A percentile compares a stretch with the other conserved stretches of the same genome.
Evolutionary conservation across 768 basidiomycete genomes (phyloP).

Genomic region (Mrakia gelida): DNA sequence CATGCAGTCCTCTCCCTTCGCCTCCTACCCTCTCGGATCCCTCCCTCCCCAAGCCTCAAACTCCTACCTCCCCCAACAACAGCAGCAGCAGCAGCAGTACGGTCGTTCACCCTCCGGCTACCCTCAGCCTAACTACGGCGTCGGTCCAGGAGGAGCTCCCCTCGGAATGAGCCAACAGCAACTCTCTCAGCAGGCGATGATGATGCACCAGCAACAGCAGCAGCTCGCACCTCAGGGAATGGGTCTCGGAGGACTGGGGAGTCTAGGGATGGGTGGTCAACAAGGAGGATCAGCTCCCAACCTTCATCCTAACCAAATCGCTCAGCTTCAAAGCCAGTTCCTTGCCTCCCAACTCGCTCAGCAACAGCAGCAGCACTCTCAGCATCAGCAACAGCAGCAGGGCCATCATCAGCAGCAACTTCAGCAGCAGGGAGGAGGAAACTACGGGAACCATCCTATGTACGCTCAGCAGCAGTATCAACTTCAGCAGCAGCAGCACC

Average conservation of each 20-base stretch:
- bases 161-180: neutral
- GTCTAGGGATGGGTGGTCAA: neutral
- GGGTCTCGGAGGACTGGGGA: neutral
- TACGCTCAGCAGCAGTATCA: slow-evolving; percentile 5
- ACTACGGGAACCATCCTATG: slow-evolving; percentile 30
- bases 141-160: neutral
- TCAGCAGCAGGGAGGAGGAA: slow-evolving; percentile 24
- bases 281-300: neutral
- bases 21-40: slow-evolving; percentile 13
- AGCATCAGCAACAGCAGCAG: slow-evolving; percentile 11
- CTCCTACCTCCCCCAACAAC: slow-evolving; percentile 2
- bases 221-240: neutral
- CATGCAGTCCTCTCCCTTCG: slow-evolving; percentile 18
- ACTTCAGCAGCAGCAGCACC: slow-evolving; percentile 16
- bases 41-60: neutral
- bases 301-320: neutral
- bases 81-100: slow-evolving; percentile 11
- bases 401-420: slow-evolving; percentile 16
- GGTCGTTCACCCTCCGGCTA: neutral
- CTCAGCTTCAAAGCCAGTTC: neutral
- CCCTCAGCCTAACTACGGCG: slow-evolving; percentile 10
- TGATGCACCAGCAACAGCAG: slow-evolving; percentile 15
- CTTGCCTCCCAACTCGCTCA: neutral
- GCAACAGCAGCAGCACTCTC: slow-evolving; percentile 20
- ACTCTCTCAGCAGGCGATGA: neutral